Evolutionary conservation across 2,329 filamentous ascomycete genomes (phyloP).

Genomic region (Daldinia eschscholtzii): DNA sequence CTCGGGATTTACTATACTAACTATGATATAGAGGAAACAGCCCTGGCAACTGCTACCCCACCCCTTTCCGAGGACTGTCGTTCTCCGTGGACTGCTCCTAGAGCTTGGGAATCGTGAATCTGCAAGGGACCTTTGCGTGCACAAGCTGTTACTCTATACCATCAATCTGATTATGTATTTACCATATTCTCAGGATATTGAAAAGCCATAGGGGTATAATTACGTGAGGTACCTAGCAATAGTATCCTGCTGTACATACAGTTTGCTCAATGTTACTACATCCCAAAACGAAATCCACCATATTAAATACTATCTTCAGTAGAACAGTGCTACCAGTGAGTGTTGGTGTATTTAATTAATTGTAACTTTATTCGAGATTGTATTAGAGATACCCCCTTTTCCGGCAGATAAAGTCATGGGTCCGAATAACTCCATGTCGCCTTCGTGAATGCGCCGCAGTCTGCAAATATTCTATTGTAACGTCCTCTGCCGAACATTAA

Average conservation of each 20-base stretch:
- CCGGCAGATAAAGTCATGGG: not conserved
- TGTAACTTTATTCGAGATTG: not conserved
- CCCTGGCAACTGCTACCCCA: not conserved
- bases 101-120: not conserved
- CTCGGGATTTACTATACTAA: not conserved
- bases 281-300: not conserved
- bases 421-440: not conserved
- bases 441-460: not conserved
- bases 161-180: not conserved
- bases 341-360: not conserved
- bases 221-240: not conserved
- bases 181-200: not conserved
- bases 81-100: not conserved
- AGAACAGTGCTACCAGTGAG: not conserved
- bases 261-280: not conserved
- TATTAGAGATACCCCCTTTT: not conserved
- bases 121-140: not conserved
- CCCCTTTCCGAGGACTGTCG: not conserved
- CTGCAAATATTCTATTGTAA: slow-evolving; percentile 1
- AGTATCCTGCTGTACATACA: not conserved
- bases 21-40: not conserved
- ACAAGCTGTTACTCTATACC: not conserved
- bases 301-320: not conserved
- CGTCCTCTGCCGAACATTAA: slow-evolving; percentile 36
- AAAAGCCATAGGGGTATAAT: not conserved